These are phyloP conservation scores for Quercus rubra DNA, from an alignment of 306 rosid species.

Conservation along the genomic window DNA sequence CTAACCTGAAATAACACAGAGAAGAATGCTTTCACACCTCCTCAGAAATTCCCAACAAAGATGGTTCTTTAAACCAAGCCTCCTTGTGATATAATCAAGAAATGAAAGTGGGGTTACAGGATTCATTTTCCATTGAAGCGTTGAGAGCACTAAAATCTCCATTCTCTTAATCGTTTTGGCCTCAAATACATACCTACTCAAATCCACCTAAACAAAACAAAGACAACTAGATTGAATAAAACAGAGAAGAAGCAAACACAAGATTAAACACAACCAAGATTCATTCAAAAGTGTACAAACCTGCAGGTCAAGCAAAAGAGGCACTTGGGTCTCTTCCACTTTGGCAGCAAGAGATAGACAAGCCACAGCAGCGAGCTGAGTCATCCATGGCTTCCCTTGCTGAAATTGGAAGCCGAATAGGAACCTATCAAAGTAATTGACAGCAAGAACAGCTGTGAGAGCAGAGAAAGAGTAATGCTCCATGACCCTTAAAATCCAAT, in stretches of 20 bases:
- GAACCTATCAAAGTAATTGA: constrained; percentile 73
- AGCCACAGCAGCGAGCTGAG: constrained; percentile 75
- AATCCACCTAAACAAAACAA: constrained; percentile 56
- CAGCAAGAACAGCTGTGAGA: constrained; percentile 75
- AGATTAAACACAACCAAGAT: not conserved
- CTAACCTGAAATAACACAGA: constrained; percentile 58
- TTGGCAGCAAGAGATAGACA: constrained; percentile 91
- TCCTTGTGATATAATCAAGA: constrained; percentile 61
- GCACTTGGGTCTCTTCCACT: constrained; percentile 83
- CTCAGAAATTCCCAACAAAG: constrained; percentile 61
- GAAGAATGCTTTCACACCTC: constrained; percentile 52
- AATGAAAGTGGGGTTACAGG: constrained; percentile 78
- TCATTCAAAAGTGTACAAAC: constrained; percentile 29
- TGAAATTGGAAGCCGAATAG: constrained; percentile 42
- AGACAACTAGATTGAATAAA: not conserved
- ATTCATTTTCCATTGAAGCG: constrained; percentile 90
- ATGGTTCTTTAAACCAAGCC: constrained; percentile 61
- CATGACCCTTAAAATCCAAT: constrained; percentile 72
- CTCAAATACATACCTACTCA: constrained; percentile 56
- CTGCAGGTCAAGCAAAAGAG: constrained; percentile 71
- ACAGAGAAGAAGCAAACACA: not conserved
- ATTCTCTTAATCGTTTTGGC: constrained; percentile 69
- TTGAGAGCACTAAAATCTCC: constrained; percentile 89
- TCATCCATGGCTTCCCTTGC: constrained; percentile 83
- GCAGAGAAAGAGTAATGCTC: constrained; percentile 66